phyloP scores from a whole-genome alignment of 331 rosid species.

The Stylosanthes scabra region DNA sequence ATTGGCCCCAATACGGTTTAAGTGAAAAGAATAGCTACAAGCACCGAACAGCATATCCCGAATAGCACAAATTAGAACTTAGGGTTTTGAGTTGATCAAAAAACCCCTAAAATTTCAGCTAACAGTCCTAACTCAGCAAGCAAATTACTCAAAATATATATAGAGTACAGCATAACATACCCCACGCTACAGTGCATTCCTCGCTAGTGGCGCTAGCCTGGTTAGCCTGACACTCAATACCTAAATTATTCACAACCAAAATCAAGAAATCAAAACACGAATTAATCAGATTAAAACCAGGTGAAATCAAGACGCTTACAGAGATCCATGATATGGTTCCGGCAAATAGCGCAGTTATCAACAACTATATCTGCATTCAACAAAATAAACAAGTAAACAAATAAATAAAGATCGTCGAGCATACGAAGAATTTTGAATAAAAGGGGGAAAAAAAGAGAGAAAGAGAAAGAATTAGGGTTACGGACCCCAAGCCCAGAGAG shows the following conservation, averaged over 20 bases:
- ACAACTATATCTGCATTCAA: conserved; percentile 83
- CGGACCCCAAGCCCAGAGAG: conserved; percentile 99
- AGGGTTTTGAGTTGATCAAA: neutral
- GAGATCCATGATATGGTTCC: conserved; percentile 98
- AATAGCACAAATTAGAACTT: too few species aligned
- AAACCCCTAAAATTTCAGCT: neutral
- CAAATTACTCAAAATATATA: neutral
- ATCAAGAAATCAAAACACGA: neutral
- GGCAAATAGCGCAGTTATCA: conserved; percentile 95
- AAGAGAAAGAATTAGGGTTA: conserved; percentile 38
- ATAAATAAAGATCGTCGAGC: neutral
- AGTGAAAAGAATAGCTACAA: neutral
- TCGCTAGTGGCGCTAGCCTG: conserved; percentile 95
- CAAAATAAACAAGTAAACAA: neutral
- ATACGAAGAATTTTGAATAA: too few species aligned
- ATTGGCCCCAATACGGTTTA: neutral
- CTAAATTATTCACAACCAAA: conserved; percentile 39
- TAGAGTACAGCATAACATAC: conserved; percentile 44
- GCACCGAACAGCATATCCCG: too few species aligned
- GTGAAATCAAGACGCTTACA: conserved; percentile 57
- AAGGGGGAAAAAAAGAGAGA: too few species aligned
- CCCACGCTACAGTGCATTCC: conserved; percentile 99
- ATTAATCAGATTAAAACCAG: neutral
- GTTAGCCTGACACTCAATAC: conserved; percentile 95
- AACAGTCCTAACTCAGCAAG: neutral